Percentiles rank a stretch among this genome's conserved stretches.
These are phyloP conservation scores for Phytophthora brassicae DNA, from an alignment of 352 stramenopile species.

Conservation along the genomic window DNA sequence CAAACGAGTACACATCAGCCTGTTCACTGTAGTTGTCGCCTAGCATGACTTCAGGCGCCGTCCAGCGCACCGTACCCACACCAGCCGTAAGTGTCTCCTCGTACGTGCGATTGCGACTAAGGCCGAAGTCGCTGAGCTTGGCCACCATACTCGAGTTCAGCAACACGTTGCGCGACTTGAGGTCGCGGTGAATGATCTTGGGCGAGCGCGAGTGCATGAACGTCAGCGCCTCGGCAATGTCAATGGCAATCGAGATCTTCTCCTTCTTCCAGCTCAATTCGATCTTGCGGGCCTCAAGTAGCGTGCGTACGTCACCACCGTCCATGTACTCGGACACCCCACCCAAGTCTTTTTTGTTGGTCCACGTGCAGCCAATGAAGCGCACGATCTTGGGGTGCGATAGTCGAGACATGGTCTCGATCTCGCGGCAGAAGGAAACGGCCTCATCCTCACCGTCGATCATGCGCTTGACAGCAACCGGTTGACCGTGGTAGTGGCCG, in stretches of 20 bases:
- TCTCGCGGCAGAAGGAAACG: conserved; percentile 77
- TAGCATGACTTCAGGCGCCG: conserved; percentile 86
- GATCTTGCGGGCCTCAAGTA: conserved; percentile 82
- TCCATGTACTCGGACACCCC: conserved; percentile 89
- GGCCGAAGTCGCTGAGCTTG: conserved; percentile 85
- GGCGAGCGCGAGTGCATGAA: conserved; percentile 86
- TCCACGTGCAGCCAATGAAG: conserved; percentile 88
- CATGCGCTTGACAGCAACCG: conserved; percentile 87
- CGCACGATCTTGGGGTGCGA: conserved; percentile 82
- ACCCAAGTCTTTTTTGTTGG: conserved; percentile 70
- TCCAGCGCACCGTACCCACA: conserved; percentile 86
- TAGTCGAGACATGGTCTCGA: conserved; percentile 82
- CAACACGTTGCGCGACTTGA: conserved; percentile 85
- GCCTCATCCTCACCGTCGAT: conserved; percentile 79
- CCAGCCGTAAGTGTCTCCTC: conserved; percentile 83
- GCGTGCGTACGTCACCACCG: conserved; percentile 77
- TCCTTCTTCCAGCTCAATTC: conserved; percentile 79
- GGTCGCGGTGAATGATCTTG: conserved; percentile 84
- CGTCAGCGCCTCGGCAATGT: conserved; percentile 74
- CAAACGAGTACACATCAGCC: conserved; percentile 89
- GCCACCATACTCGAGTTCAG: conserved; percentile 77
- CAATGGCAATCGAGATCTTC: conserved; percentile 86
- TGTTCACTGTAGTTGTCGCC: conserved; percentile 87
- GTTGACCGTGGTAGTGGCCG: conserved; percentile 85
- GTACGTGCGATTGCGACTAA: conserved; percentile 84